phyloP scores from a whole-genome alignment of 192 early-diverging fungal genomes.

The Coemansia biformis region DNA sequence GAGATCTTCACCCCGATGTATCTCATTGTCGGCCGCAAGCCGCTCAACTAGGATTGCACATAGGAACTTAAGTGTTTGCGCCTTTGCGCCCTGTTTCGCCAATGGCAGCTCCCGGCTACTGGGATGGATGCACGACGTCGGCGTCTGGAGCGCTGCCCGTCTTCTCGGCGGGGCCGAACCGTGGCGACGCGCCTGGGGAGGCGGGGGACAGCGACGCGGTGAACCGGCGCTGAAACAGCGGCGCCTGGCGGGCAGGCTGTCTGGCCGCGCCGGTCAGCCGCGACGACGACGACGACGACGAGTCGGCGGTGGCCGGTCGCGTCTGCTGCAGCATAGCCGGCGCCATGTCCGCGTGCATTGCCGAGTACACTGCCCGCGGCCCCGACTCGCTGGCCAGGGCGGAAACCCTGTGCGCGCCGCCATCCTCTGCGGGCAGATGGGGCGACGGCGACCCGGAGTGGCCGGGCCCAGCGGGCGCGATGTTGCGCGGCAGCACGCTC shows the following conservation, averaged over 20 bases:
- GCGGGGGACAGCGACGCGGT: neutral
- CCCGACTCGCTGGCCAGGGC: no score
- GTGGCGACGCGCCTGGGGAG: no score
- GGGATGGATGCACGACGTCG: no score
- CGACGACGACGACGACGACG: neutral
- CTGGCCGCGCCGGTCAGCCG: neutral
- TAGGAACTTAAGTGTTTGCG: no score
- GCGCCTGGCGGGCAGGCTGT: neutral
- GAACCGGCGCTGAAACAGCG: neutral
- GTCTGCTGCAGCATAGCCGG: neutral
- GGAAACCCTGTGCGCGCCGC: no score
- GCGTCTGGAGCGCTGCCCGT: no score
- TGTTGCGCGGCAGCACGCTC: conserved; percentile 19
- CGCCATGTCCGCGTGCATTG: conserved; percentile 20
- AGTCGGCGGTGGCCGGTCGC: neutral
- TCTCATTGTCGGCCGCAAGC: conserved; percentile 73
- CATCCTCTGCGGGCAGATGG: neutral
- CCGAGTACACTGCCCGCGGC: conserved; percentile 8
- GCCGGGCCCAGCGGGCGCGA: conserved; percentile 2
- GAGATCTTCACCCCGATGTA: conserved; percentile 96
- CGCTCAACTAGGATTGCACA: conserved; percentile 52
- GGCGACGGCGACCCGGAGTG: conserved; percentile 13
- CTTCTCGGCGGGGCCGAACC: no score
- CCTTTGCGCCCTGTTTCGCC: no score
- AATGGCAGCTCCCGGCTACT: no score